Percentiles rank a stretch among this genome's conserved stretches.
Evolutionary conservation across 2,329 filamentous ascomycete genomes (phyloP).

Genomic region (Pseudovirgaria hyperparasitica): DNA sequence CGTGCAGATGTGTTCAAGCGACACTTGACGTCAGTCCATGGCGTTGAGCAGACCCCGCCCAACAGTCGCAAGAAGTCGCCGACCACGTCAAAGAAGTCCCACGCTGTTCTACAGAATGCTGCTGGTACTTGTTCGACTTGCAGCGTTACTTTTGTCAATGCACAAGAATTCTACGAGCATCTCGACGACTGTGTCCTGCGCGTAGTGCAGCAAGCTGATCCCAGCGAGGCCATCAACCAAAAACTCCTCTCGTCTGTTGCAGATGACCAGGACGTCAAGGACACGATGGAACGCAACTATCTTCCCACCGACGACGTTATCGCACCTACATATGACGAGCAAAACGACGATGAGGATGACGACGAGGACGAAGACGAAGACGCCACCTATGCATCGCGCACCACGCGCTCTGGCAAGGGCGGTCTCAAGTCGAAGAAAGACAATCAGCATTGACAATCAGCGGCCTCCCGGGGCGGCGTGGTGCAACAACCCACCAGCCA

Average conservation of each 20-base stretch:
- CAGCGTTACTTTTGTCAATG: constrained; percentile 67
- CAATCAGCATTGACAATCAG: constrained; percentile 37
- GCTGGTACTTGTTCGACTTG: constrained; percentile 89
- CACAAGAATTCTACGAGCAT: constrained; percentile 97
- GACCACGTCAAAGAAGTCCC: constrained; percentile 45
- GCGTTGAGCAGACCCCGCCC: constrained; percentile 82
- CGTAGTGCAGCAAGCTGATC: constrained; percentile 38
- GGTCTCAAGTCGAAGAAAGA: constrained; percentile 39
- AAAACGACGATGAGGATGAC: constrained; percentile 48
- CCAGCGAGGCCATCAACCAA: constrained; percentile 30
- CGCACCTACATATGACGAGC: constrained; percentile 35
- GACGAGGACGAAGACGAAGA: constrained; percentile 43
- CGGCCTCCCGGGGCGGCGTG: constrained; percentile 39
- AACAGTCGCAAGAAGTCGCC: constrained; percentile 71
- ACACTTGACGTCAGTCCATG: constrained; percentile 80
- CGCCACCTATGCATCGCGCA: constrained; percentile 38
- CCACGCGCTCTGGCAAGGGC: constrained; percentile 35
- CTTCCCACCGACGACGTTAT: constrained; percentile 32
- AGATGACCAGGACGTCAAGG: constrained; percentile 25
- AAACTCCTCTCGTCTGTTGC: constrained; percentile 26
- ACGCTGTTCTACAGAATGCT: constrained; percentile 56
- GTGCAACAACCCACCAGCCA: constrained; percentile 26
- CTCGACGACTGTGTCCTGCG: constrained; percentile 59
- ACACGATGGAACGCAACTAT: constrained; percentile 26
- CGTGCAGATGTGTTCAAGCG: constrained; percentile 92